A percentile compares a stretch with the other conserved stretches of the same genome.
These are phyloP conservation scores for Bromus sterilis DNA, from an alignment of 176 grass and related monocot species.

Conservation along the genomic window DNA sequence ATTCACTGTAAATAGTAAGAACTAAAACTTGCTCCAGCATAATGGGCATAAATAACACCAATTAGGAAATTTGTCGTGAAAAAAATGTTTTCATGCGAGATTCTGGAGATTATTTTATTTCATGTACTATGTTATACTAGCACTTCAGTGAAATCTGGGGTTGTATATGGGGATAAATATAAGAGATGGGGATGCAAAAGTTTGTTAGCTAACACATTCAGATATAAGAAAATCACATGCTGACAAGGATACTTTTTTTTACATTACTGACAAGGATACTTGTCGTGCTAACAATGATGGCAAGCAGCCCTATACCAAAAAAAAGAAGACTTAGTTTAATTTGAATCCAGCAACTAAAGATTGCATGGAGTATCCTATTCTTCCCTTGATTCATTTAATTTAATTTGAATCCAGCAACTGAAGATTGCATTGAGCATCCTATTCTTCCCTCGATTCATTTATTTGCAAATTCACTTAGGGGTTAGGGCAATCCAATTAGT, in stretches of 20 bases:
- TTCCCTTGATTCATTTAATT: neutral
- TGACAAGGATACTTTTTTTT: too few relatives aligned
- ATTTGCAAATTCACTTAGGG: neutral
- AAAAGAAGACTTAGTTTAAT: neutral
- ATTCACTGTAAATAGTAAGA: neutral
- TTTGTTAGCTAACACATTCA: neutral
- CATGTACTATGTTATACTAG: neutral
- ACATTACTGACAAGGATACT: neutral
- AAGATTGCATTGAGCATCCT: neutral
- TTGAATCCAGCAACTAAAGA: neutral
- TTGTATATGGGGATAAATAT: slow-evolving; percentile 1
- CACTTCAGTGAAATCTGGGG: neutral
- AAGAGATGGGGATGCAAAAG: neutral
- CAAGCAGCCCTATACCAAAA: neutral
- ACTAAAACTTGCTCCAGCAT: neutral
- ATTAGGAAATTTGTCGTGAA: neutral
- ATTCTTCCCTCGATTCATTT: neutral
- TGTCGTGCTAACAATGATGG: neutral
- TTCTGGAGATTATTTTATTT: neutral
- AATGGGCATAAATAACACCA: neutral
- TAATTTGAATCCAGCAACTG: neutral
- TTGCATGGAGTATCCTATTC: neutral
- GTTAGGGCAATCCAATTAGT: neutral
- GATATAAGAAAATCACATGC: neutral
- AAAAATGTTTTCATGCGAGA: slow-evolving; percentile 6